These are phyloP conservation scores for Pontederia paniculata DNA, from an alignment of 176 grass and related monocot species.

Conservation along the genomic window DNA sequence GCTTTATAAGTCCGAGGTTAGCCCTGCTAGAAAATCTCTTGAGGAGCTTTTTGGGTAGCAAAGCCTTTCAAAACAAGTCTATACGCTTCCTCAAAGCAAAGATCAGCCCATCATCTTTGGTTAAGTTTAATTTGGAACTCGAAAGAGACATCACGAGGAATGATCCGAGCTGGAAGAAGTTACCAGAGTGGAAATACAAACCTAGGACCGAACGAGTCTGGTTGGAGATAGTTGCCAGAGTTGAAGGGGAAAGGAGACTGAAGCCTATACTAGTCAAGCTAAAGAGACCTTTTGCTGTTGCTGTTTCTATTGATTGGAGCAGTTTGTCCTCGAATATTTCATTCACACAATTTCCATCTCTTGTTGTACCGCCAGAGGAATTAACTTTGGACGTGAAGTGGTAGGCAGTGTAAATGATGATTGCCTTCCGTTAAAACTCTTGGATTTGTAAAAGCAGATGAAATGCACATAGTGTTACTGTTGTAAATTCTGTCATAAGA, in stretches of 20 bases:
- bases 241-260: constrained; percentile 42
- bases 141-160: constrained; percentile 54
- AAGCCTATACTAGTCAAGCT: constrained; percentile 54
- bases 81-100: constrained; percentile 55
- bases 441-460: no score
- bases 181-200: constrained; percentile 65
- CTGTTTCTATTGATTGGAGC: constrained; percentile 61
- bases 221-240: constrained; percentile 51
- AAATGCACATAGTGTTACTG: no score
- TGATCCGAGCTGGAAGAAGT: constrained; percentile 34
- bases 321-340: constrained; percentile 73
- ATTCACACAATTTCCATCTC: constrained; percentile 55
- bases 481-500: no score
- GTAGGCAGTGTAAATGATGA: constrained; percentile 18
- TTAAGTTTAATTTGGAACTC: constrained; percentile 65
- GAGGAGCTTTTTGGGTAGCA: constrained; percentile 34
- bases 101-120: constrained; percentile 31
- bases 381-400: constrained; percentile 74
- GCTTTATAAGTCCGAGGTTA: constrained; percentile 53
- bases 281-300: constrained; percentile 25
- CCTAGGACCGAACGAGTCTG: constrained; percentile 31
- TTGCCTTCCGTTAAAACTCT: no score
- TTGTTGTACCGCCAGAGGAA: constrained; percentile 67
- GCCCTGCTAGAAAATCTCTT: constrained; percentile 40
- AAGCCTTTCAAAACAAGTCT: constrained; percentile 19